Conservation (phyloP, 805 yeast genomes). For the Candida silvicultrix region DNA sequence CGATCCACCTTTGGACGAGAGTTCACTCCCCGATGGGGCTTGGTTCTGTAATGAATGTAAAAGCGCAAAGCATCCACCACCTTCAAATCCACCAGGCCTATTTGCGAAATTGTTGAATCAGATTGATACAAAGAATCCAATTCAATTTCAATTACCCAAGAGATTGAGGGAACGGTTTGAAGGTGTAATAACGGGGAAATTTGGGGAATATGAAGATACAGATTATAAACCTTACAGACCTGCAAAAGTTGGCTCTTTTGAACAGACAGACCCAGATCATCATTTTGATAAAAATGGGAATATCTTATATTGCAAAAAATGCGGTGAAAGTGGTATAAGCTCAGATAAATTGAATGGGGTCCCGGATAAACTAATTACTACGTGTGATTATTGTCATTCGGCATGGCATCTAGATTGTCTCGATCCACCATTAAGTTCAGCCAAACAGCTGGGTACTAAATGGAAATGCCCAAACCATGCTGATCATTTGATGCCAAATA, state of each 20-base stretch:
- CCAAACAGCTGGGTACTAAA: slow-evolving; percentile 67
- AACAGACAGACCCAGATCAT: slow-evolving; percentile 52
- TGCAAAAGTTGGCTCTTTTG: slow-evolving; percentile 36
- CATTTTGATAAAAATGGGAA: slow-evolving; percentile 64
- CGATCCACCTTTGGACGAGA: slow-evolving; percentile 81
- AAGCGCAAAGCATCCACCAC: slow-evolving; percentile 33
- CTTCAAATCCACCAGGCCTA: slow-evolving; percentile 28
- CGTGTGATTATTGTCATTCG: slow-evolving; percentile 78
- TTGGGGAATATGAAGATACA: slow-evolving; percentile 69
- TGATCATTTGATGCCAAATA: slow-evolving; percentile 18
- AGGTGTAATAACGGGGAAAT: slow-evolving; percentile 59
- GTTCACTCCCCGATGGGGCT: slow-evolving; percentile 71
- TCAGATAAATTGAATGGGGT: slow-evolving; percentile 30
- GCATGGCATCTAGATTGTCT: slow-evolving; percentile 90
- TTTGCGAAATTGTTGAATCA: slow-evolving; percentile 56
- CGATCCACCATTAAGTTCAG: slow-evolving; percentile 63
- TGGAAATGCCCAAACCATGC: slow-evolving; percentile 94
- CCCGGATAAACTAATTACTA: slow-evolving; percentile 46
- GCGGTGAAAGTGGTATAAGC: slow-evolving; percentile 63
- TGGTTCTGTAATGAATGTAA: slow-evolving; percentile 86
- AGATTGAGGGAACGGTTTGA: slow-evolving; percentile 64
- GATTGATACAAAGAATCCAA: slow-evolving; percentile 55
- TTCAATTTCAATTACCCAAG: slow-evolving; percentile 61
- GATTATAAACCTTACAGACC: slow-evolving; percentile 45
- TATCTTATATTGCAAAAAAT: slow-evolving; percentile 66